phyloP scores from a whole-genome alignment of 139 green algal genomes.

The Dunaliella primolecta region DNA sequence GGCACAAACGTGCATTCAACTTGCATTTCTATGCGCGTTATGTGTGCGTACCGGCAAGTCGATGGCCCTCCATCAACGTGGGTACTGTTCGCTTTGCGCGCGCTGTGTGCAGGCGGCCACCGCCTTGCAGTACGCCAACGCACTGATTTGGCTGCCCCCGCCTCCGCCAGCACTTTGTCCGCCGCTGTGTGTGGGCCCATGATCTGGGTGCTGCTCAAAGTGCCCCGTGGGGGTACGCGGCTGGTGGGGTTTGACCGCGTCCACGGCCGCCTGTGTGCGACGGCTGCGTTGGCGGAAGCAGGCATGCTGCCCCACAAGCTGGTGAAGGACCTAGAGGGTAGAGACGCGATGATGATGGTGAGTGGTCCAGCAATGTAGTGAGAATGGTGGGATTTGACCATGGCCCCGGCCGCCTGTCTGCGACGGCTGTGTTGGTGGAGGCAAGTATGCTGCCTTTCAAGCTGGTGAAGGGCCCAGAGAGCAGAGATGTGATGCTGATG shows the following conservation, averaged over 20 bases:
- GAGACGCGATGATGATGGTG: slow-evolving; percentile 1
- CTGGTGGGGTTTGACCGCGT: slow-evolving; percentile 15
- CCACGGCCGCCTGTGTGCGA: not conserved
- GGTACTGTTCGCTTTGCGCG: too few species aligned
- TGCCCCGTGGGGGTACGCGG: not conserved
- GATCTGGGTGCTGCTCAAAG: slow-evolving; percentile 24
- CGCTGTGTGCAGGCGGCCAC: not conserved
- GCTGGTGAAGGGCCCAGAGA: not conserved
- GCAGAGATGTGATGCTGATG: not conserved
- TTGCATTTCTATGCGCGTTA: too few species aligned
- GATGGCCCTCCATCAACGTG: too few species aligned
- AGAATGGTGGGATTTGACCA: slow-evolving; percentile 18
- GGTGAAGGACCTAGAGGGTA: not conserved
- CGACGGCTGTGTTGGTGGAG: slow-evolving; percentile 8
- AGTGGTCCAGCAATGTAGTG: too few species aligned
- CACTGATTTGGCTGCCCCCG: not conserved
- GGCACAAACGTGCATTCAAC: too few species aligned
- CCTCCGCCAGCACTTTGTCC: slow-evolving; percentile 6
- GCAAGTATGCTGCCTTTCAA: not conserved
- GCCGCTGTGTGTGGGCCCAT: slow-evolving; percentile 18
- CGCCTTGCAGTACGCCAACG: not conserved
- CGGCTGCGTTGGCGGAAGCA: slow-evolving; percentile 6
- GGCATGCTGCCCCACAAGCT: not conserved
- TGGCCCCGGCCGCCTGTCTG: not conserved
- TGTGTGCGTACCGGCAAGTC: too few species aligned